Base-by-base conservation (phyloP, 2,329 filamentous ascomycete species). In the Aspergillus sp. region DNA sequence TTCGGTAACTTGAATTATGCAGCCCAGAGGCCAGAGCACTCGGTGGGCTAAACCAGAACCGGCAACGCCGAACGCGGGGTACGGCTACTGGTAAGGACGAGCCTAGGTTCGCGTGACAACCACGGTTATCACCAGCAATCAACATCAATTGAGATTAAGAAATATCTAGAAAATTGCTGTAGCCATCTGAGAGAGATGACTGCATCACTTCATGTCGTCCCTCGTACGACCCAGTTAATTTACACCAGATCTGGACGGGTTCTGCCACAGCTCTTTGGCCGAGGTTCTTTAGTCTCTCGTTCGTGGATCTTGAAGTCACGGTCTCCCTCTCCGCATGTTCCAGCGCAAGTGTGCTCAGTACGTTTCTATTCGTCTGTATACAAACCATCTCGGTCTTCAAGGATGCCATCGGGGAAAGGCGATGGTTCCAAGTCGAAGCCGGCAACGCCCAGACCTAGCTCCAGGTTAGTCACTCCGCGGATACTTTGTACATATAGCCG, bases 371-470 rank as follows among this genome's bases (percentile, higher is more conserved):
- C n/a, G n/a, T n/a, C n/a, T n/a, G 33, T 12, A 33, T 9, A 31
- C 12, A 34, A 39, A 33, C 7, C 11, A 32, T 13, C n/a, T 7
- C 46, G 39, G 27, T 29, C 32, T 11, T 38, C 28, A 42, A 58
- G 37, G 6, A 61, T 65, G 59, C 33, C 58, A 27, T 41, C 39
- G 4, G 12, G 45, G 42, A 59, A 55, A 34, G 32, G 33, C 8
- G 33, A 48, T 1, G 50, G 46, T 19, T 50, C 57, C 27, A 70
- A 67, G 38, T 71, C 71, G 48, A 50, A 55, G 19, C 65, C 69
- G 5, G 56, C 71, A 2, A 49, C 73, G 13, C 79, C 84, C 3
- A 71, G 79, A 40, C 84, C 85, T 2, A 88, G 83, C 62, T 78
- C 83, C 9, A 82, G 78, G 79, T 80, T 63, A 44, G 60, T 40